Percentiles rank a stretch among this genome's conserved stretches.
Evolutionary conservation across 169 alveolate species (phyloP).

Genomic region (Plasmodium malariae): DNA sequence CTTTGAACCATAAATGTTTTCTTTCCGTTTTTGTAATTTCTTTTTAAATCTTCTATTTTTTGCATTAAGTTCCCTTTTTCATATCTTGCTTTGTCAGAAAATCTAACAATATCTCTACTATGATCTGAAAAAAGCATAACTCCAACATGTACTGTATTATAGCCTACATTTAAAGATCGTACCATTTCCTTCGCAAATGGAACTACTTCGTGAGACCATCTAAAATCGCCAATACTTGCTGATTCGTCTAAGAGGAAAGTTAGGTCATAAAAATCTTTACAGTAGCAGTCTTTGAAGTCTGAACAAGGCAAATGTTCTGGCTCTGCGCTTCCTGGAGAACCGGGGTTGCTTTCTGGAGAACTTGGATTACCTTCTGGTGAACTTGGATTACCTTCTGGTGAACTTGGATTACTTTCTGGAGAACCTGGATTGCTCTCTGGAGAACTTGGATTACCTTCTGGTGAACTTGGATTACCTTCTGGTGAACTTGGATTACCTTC

Average conservation of each 20-base stretch:
- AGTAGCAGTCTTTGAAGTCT: constrained; percentile 43
- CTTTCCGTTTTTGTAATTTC: constrained; percentile 40
- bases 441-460: background rate
- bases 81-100: constrained; percentile 41
- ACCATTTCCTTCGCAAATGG: constrained; percentile 55
- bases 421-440: constrained; percentile 12
- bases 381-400: constrained; percentile 10
- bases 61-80: constrained; percentile 21
- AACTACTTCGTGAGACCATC: constrained; percentile 57
- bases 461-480: background rate
- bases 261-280: constrained; percentile 59
- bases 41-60: constrained; percentile 35
- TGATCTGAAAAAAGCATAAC: constrained; percentile 47
- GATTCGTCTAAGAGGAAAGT: constrained; percentile 71
- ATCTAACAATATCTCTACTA: constrained; percentile 48
- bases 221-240: constrained; percentile 55
- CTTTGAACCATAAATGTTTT: constrained; percentile 28
- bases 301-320: constrained; percentile 10
- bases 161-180: constrained; percentile 28
- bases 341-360: background rate
- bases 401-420: background rate
- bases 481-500: background rate
- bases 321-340: background rate
- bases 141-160: constrained; percentile 35
- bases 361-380: background rate